Base-by-base conservation (phyloP, 805 yeast genomes). In the Candida multigemmis region DNA sequence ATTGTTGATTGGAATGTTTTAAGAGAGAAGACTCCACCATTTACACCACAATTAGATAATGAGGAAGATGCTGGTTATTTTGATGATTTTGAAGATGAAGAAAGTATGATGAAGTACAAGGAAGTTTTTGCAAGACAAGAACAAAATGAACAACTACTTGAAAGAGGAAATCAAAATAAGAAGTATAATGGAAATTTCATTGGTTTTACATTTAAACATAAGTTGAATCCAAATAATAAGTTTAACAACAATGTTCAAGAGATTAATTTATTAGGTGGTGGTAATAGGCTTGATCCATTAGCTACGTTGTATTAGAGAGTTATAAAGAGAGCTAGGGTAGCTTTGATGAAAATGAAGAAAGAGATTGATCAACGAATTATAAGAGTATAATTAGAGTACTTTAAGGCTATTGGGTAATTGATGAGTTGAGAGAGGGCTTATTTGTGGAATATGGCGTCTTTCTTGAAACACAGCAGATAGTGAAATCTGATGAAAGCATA, bases 61-160 rank as follows among this genome's bases (percentile, higher is more conserved):
- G 99, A 91, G 45, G 91, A 86, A 36, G 99, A 91, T 57, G 97
- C 97, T 0, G 99, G 99, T 1, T 91, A 91, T 57, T 91, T 91
- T 50, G 99, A 91, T 56, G 98, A 91, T 53, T 91, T 91, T 52
- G 84, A 84, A 33, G 91, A 86, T 53, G 97, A 89, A 50, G 86
- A 82, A 24, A 94, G 89, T 51, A 86, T 91, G 97, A 91, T 89
- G 35, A 87, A 91, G 53, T 91, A 91, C 60, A 89, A 91, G 44
- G 98, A 91, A 45, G 98, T 91, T 9, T 77, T 91, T 65, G 93
- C 89, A 37, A 81, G 94, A 57, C 85, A 85, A 44, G 83, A 72
- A 16, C 83, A 81, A 36, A 78, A 83, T 43, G 96, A 87, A 50
- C 75, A 68, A 36, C 56, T 87, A 46, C 80, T 91, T 18, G 87